These are phyloP conservation scores for Claviceps quebecensis DNA, from an alignment of 2,329 filamentous ascomycete genomes.

Conservation along the genomic window DNA sequence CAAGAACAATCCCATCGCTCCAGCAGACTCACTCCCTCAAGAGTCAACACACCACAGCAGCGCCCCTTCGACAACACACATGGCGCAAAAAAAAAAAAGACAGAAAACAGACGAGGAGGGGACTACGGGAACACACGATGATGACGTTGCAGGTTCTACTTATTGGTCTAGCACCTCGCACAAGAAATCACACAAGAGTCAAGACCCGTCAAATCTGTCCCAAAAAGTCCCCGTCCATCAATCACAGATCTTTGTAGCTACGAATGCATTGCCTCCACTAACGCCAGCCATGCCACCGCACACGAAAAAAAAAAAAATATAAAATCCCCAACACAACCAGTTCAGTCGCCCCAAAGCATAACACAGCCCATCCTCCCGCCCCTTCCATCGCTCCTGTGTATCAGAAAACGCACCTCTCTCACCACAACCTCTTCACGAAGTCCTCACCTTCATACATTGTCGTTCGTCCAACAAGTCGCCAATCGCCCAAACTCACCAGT, in stretches of 20 bases:
- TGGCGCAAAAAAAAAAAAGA: too few species aligned
- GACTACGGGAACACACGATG: too few species aligned
- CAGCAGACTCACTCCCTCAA: too few species aligned
- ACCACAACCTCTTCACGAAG: background rate
- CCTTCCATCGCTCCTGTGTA: background rate
- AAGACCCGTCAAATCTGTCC: too few species aligned
- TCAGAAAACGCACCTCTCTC: background rate
- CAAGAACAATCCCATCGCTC: background rate
- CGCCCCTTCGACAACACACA: too few species aligned
- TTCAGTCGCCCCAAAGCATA: background rate
- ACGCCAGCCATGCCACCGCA: background rate
- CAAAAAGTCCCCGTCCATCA: too few species aligned
- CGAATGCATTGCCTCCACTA: background rate
- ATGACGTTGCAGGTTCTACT: too few species aligned
- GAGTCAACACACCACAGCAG: too few species aligned
- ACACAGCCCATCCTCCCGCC: background rate
- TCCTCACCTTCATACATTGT: slow-evolving; percentile 1
- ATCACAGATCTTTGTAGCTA: too few species aligned
- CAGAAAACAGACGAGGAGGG: too few species aligned
- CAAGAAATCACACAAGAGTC: too few species aligned
- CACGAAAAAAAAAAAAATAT: background rate
- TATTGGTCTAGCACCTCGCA: too few species aligned
- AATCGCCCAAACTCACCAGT: background rate
- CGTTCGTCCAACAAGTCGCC: slow-evolving; percentile 1
- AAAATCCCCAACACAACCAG: background rate